Base-by-base conservation (phyloP, 1,284 basidiomycete genomes). In the Ganoderma lingzhi region DNA sequence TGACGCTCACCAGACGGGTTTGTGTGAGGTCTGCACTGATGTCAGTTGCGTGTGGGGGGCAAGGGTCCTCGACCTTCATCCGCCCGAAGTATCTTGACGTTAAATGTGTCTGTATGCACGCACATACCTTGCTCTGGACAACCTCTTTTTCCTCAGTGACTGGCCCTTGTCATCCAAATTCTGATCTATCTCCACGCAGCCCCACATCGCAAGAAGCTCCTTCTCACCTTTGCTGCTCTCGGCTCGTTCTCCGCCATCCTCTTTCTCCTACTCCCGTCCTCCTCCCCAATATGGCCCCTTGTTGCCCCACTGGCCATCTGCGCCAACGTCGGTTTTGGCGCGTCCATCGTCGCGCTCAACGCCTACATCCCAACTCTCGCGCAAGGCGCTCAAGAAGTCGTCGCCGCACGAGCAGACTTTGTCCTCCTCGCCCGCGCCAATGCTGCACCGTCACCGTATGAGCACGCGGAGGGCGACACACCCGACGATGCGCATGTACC, bases 271-370 rank as follows among this genome's bases (percentile, higher is more conserved):
- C 82, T 97, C 3, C 86, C 95, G 0, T 92, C 93, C 0, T 82
- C 86, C 0, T 93, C 92, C 0, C 79, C 86, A 0, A 62, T 91
- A n/a, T 93, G 92, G 94, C 82, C 84, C 1, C 74, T 92, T 15
- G 85, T 85, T 0, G 88, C 90, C 1, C 73, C 90, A 0, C 83
- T 96, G 3, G 87, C 93, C 0, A 86, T 94, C 53, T 80, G 87
- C 1, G 91, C 95, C 6, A 96, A 96, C 76, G 90, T 96, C 17
- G 88, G 90, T 0, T 96, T 96, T 72, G 93, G 95, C 0, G 92
- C 91, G 0, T 93, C 91, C 14, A 85, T 92, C 15, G 96, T 98
- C 9, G 95, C 95, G 45, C 89, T 96, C 84, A 98, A 98, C 76
- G 89, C 95, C 0, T 97, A 96, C 80, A 86, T 98, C 5, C 95